phyloP scores from a whole-genome alignment of 2,329 filamentous ascomycete genomes.

The Sclerotinia subarctica region DNA sequence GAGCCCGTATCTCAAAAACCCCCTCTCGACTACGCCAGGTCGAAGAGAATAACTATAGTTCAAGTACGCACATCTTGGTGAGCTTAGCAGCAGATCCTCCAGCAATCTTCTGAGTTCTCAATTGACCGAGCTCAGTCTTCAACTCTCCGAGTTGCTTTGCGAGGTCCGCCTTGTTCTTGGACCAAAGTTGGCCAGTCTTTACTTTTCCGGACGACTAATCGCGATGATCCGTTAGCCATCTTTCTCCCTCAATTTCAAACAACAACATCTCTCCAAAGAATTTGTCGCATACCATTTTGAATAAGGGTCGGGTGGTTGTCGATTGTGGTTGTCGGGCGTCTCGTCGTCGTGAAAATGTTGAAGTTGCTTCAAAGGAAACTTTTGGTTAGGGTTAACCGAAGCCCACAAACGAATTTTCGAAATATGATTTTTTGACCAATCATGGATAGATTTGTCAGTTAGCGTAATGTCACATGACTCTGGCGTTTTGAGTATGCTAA shows the following conservation, averaged over 20 bases:
- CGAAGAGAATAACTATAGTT: background rate
- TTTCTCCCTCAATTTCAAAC: slow-evolving; percentile 14
- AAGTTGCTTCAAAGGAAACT: slow-evolving; percentile 20
- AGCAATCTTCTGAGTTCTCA: slow-evolving; percentile 97
- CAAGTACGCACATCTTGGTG: slow-evolving; percentile 80
- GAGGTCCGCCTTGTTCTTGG: slow-evolving; percentile 99
- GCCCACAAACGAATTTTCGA: slow-evolving; percentile 22
- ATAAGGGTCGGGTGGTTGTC: slow-evolving; percentile 22
- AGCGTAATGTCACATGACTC: background rate
- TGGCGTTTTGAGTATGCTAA: background rate
- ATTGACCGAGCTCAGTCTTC: slow-evolving; percentile 93
- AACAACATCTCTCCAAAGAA: background rate
- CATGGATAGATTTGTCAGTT: background rate
- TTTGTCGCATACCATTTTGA: slow-evolving; percentile 21
- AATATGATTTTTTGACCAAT: slow-evolving; percentile 1
- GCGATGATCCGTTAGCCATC: slow-evolving; percentile 38
- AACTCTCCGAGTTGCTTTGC: slow-evolving; percentile 91
- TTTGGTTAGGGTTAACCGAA: slow-evolving; percentile 19
- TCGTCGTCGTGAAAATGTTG: slow-evolving; percentile 22
- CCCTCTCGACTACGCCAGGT: background rate
- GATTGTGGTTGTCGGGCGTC: slow-evolving; percentile 22
- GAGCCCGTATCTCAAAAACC: background rate
- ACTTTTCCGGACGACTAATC: slow-evolving; percentile 65
- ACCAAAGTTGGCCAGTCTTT: slow-evolving; percentile 96
- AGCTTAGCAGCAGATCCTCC: slow-evolving; percentile 91